phyloP scores from a whole-genome alignment of 257 asterid genomes.

The Ilex aquifolium region DNA sequence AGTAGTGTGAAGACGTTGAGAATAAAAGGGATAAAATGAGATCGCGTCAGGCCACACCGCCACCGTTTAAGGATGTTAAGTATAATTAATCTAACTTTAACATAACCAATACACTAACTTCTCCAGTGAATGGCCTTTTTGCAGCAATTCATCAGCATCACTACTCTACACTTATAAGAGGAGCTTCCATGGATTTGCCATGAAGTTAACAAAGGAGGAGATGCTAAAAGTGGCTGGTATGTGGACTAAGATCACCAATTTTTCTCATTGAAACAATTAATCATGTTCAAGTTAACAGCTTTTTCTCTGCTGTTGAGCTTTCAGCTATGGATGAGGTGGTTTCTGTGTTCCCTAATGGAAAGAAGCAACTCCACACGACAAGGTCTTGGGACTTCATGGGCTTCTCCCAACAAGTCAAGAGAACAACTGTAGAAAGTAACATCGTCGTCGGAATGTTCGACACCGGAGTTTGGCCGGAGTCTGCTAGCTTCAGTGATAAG shows the following conservation, averaged over 20 bases:
- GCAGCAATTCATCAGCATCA: too few relatives aligned
- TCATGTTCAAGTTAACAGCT: too few relatives aligned
- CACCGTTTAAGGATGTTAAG: too few relatives aligned
- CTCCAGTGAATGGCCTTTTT: too few relatives aligned
- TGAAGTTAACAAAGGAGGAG: background rate
- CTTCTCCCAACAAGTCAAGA: background rate
- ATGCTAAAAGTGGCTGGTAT: background rate
- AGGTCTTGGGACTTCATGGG: conserved; percentile 1
- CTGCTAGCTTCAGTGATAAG: background rate
- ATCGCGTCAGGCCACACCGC: too few relatives aligned
- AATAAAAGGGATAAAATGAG: too few relatives aligned
- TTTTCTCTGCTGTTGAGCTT: background rate
- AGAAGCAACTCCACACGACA: background rate
- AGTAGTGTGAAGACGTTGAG: too few relatives aligned
- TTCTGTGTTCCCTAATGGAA: background rate
- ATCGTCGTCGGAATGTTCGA: background rate
- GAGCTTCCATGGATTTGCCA: background rate
- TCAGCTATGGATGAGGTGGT: background rate
- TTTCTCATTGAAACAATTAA: too few relatives aligned
- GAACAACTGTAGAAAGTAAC: background rate
- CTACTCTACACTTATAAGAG: background rate
- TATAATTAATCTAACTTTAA: too few relatives aligned
- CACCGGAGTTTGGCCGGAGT: background rate
- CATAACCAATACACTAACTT: too few relatives aligned
- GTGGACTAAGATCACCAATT: too few relatives aligned